Percentiles rank a stretch among this genome's conserved stretches.
Conservation (phyloP, 1,284 basidiomycete genomes). For the Anthracocystis panici-leucophaei region DNA sequence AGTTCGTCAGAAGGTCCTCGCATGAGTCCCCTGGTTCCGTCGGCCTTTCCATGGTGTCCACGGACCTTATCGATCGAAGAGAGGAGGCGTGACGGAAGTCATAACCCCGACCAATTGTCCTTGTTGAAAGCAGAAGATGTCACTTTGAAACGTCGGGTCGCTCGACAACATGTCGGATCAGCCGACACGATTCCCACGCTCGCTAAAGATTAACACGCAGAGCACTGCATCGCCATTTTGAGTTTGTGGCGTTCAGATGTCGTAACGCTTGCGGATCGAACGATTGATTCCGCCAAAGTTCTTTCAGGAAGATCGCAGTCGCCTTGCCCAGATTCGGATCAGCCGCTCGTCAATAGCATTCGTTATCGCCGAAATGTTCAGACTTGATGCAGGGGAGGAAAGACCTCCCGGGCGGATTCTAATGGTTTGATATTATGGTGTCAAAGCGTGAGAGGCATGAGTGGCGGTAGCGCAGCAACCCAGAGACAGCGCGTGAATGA, state of each 20-base stretch:
- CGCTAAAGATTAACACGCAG: not conserved
- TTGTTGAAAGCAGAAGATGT: not conserved
- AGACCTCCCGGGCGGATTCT: constrained; percentile 13
- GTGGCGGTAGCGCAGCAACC: not conserved
- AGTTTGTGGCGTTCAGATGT: constrained; percentile 1
- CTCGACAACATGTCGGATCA: constrained; percentile 7
- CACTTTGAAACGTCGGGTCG: not conserved
- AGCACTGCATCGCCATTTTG: not conserved
- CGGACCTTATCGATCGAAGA: constrained; percentile 2
- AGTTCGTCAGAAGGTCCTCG: too few relatives aligned
- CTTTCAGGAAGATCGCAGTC: not conserved
- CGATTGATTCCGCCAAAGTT: not conserved
- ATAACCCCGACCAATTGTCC: not conserved
- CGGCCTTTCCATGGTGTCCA: not conserved
- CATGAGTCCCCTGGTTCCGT: not conserved
- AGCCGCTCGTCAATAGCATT: not conserved
- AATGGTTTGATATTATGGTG: constrained; percentile 23
- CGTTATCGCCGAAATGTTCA: constrained; percentile 3
- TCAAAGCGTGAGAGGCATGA: constrained; percentile 6
- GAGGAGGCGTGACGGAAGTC: not conserved
- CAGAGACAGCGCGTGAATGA: constrained; percentile 11
- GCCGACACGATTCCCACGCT: constrained; percentile 14
- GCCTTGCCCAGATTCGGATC: constrained; percentile 11
- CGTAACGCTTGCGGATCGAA: constrained; percentile 15
- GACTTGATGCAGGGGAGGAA: constrained; percentile 3